A percentile compares a stretch with the other conserved stretches of the same genome.
Conservation (phyloP, 345 rosid species). For the Capsella bursapastoris region DNA sequence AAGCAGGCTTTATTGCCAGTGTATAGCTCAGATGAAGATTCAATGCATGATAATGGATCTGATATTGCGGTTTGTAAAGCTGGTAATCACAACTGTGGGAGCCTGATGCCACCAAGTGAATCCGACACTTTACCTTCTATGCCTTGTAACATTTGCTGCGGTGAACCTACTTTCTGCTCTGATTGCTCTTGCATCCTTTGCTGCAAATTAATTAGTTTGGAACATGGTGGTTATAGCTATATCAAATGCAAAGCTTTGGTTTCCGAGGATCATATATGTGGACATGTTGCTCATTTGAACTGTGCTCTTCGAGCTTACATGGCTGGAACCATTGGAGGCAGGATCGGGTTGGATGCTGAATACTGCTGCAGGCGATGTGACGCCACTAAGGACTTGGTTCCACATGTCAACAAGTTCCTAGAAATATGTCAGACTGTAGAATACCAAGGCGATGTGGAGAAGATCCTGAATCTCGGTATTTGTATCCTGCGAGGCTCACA, state of each 20-base stretch:
- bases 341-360: slow-evolving; percentile 87
- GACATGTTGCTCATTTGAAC: slow-evolving; percentile 83
- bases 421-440: slow-evolving; percentile 62
- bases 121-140: slow-evolving; percentile 43
- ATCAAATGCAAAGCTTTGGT: slow-evolving; percentile 72
- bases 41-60: slow-evolving; percentile 41
- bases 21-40: slow-evolving; percentile 49
- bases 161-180: slow-evolving; percentile 70
- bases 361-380: slow-evolving; percentile 89
- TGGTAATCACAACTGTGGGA: slow-evolving; percentile 64
- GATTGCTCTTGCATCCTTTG: slow-evolving; percentile 92
- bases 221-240: slow-evolving; percentile 65
- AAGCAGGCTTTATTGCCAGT: slow-evolving; percentile 31
- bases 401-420: slow-evolving; percentile 61
- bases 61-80: slow-evolving; percentile 65
- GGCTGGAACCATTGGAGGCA: slow-evolving; percentile 92
- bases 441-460: slow-evolving; percentile 58
- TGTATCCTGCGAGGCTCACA: slow-evolving; percentile 66
- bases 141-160: slow-evolving; percentile 87
- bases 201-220: slow-evolving; percentile 56
- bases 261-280: slow-evolving; percentile 59
- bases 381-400: slow-evolving; percentile 62
- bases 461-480: slow-evolving; percentile 63
- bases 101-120: slow-evolving; percentile 49
- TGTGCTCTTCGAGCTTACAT: slow-evolving; percentile 82